Evolutionary conservation across 2,329 filamentous ascomycete species (phyloP).

Genomic region (Neofusicoccum ribis): DNA sequence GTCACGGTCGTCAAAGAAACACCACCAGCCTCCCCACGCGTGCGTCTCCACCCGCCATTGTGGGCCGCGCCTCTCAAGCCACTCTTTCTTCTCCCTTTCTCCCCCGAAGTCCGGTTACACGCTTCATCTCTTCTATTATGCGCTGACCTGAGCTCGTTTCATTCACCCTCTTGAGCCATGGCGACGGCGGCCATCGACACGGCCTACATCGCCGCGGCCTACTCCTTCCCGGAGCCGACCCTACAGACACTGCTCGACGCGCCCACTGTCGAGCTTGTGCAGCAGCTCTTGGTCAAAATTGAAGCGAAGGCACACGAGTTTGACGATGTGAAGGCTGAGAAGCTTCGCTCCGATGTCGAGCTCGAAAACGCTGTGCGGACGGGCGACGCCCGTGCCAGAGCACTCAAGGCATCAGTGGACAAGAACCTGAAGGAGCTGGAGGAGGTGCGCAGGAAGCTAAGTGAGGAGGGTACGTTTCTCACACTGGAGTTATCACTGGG

Average conservation of each 20-base stretch:
- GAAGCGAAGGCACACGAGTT: slow-evolving; percentile 77
- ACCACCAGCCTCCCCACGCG: slow-evolving; percentile 7
- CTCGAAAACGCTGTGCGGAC: slow-evolving; percentile 85
- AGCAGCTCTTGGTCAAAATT: slow-evolving; percentile 71
- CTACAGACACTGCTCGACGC: slow-evolving; percentile 62
- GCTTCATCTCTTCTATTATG: slow-evolving; percentile 10
- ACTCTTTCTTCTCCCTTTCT: slow-evolving; percentile 23
- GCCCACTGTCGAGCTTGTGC: slow-evolving; percentile 77
- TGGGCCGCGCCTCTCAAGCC: slow-evolving; percentile 18
- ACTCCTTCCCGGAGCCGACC: slow-evolving; percentile 66
- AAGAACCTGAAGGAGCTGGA: slow-evolving; percentile 83
- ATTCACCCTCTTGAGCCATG: slow-evolving; percentile 47
- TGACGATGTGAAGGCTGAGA: slow-evolving; percentile 80
- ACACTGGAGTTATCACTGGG: background rate
- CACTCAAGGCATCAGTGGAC: slow-evolving; percentile 77
- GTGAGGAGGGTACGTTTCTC: slow-evolving; percentile 69
- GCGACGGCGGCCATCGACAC: slow-evolving; percentile 65
- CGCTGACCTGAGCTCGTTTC: slow-evolving; percentile 11
- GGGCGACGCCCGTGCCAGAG: slow-evolving; percentile 78
- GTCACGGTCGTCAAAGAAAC: slow-evolving; percentile 18
- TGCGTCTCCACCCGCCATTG: background rate
- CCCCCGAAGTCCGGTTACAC: slow-evolving; percentile 18
- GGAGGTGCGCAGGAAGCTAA: slow-evolving; percentile 76
- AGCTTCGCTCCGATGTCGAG: slow-evolving; percentile 87
- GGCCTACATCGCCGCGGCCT: slow-evolving; percentile 71